Conservation (phyloP, 2,329 filamentous ascomycete genomes). For the Ophiostoma quercus region DNA sequence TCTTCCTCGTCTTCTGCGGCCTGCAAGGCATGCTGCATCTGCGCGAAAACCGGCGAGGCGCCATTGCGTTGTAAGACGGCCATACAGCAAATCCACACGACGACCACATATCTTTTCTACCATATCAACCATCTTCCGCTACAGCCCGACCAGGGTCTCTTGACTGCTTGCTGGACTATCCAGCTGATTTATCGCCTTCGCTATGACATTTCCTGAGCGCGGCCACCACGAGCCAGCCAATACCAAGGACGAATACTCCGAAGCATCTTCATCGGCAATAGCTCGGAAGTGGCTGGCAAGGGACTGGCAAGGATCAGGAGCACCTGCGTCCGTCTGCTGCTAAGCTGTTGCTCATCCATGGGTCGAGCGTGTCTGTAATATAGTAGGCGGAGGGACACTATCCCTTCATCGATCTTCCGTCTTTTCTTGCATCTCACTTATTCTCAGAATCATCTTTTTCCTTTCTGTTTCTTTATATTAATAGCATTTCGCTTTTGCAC, state of each 20-base stretch:
- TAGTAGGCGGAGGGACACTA: not conserved
- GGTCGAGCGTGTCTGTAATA: not conserved
- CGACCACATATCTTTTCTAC: not conserved
- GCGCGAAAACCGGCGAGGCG: slow-evolving; percentile 74
- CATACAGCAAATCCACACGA: not conserved
- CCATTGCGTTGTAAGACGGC: slow-evolving; percentile 53
- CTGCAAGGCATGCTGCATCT: slow-evolving; percentile 83
- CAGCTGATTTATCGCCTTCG: no score
- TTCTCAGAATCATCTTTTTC: not conserved
- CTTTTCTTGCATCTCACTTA: not conserved
- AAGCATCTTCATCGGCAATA: no score
- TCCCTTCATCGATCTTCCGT: not conserved
- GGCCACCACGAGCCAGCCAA: not conserved
- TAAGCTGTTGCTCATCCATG: not conserved
- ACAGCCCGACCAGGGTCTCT: not conserved
- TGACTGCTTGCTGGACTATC: not conserved
- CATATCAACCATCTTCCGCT: not conserved
- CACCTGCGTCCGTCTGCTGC: not conserved
- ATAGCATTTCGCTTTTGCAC: not conserved
- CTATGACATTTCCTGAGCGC: not conserved
- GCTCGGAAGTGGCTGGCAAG: no score
- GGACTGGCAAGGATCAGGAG: not conserved
- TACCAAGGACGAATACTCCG: not conserved
- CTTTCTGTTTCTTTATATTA: not conserved
- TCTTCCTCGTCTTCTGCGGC: slow-evolving; percentile 86